Percentiles rank a stretch among this genome's conserved stretches.
Conservation (phyloP, 192 early-diverging fungal genomes). For the Haplosporangium gracile region DNA sequence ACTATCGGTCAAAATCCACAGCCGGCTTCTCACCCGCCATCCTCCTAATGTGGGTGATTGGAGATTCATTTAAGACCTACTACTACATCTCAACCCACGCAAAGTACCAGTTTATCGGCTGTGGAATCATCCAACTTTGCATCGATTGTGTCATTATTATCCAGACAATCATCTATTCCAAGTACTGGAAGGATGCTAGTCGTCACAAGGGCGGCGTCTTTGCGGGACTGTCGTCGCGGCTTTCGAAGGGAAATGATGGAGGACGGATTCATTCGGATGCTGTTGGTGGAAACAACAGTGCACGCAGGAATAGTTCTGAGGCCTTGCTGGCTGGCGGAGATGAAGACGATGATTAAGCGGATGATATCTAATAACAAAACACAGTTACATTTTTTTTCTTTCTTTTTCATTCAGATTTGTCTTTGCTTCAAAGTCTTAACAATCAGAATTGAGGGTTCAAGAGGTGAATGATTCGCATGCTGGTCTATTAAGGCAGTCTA, state of each 20-base stretch:
- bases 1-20: constrained; percentile 59
- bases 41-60: constrained; percentile 64
- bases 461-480: neutral
- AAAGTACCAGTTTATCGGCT: constrained; percentile 67
- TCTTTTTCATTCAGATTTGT: too few relatives aligned
- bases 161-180: constrained; percentile 66
- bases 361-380: neutral
- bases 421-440: too few relatives aligned
- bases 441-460: neutral
- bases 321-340: constrained; percentile 15
- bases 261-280: neutral
- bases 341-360: constrained; percentile 14
- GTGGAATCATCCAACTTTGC: constrained; percentile 67
- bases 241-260: neutral
- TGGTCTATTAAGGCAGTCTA: constrained; percentile 10
- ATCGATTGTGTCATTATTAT: constrained; percentile 64
- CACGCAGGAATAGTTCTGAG: constrained; percentile 32
- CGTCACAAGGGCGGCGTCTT: neutral
- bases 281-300: constrained; percentile 9
- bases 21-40: constrained; percentile 65
- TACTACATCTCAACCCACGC: constrained; percentile 65
- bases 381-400: too few relatives aligned
- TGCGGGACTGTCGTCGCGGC: neutral
- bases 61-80: constrained; percentile 69
- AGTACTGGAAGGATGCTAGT: constrained; percentile 29